These are phyloP conservation scores for Rhodomyrtus psidioides DNA, from an alignment of 441 rosid genomes.

Conservation along the genomic window DNA sequence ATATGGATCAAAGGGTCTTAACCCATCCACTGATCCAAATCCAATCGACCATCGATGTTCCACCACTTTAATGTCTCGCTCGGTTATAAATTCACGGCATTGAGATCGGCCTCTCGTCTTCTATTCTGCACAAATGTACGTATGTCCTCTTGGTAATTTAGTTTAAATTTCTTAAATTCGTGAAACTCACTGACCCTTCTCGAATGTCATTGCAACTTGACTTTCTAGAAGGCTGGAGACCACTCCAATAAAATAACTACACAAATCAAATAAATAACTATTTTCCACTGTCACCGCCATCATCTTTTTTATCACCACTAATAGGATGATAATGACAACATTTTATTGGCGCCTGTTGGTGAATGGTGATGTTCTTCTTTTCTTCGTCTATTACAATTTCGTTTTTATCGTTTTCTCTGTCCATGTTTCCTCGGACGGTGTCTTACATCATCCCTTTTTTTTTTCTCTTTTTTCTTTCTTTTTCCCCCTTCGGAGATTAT, in stretches of 20 bases:
- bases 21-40: too few species aligned
- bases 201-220: not conserved
- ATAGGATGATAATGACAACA: not conserved
- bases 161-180: not conserved
- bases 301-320: slow-evolving; percentile 10
- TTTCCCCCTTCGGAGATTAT: not conserved
- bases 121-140: not conserved
- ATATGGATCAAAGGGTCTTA: not conserved
- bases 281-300: not conserved
- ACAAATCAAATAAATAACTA: not conserved
- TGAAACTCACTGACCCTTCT: not conserved
- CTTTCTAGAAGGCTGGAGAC: not conserved
- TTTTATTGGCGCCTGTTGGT: not conserved
- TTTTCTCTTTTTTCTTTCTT: too few species aligned
- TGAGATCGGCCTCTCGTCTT: not conserved
- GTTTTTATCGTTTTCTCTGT: not conserved
- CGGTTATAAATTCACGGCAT: not conserved
- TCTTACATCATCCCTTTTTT: not conserved
- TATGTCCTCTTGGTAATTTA: not conserved
- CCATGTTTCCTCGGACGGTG: slow-evolving; percentile 3
- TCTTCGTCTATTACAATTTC: not conserved
- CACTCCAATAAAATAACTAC: not conserved
- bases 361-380: slow-evolving; percentile 6
- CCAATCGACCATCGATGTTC: not conserved
- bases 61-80: not conserved